Evolutionary conservation across 495 filamentous ascomycete genomes (phyloP), one percentile per base, ranked within the genome.

Genomic region (Penicillium alfredii): DNA sequence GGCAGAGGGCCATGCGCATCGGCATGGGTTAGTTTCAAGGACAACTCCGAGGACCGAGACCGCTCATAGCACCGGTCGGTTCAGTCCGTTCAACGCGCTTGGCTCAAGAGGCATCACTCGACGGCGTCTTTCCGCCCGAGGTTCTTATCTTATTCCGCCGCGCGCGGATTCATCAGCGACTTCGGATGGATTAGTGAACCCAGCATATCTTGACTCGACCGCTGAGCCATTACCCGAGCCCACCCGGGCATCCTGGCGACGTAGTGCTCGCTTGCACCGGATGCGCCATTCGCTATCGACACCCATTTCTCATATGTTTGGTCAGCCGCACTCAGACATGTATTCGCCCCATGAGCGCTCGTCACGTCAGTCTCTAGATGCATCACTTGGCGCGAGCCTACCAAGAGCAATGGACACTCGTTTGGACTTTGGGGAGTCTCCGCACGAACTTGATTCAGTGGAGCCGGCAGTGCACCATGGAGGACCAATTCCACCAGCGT

Each of bases 1-100:
- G 16, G 69, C 66, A 28, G 64, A 73, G 42, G 69, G 66, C 11
- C 68, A 65, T 45, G 64, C 67, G 35, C 61, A 76, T 55, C 62
- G 73, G 33, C 63, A 66, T 51, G 68, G 68, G 4, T 46, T 65
- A 7, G 55, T 68, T 3, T 62, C 62, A 33, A 63, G 63, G 37
- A 48, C 64, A 4, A 44, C 57, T 5, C 60, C 65, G 12, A 57
- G 67, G 30, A 54, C 61, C 4, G 67, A 71, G 39, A 46, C 49
- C 6, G 38, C 50, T 10, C 56, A 67, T 24, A 62, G 46, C 27
- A 62, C 42, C 35, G 53, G 56, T 40, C 64, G 67, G 1, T 69
- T 71, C 32, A 68, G 63, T 32, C 64, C 67, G 0, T 71, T 71
- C 41, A 56, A 50, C 33, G 62, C 59, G 3, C 40, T 68, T 17